Percentiles rank a stretch among this genome's conserved stretches.
These are phyloP conservation scores for Irpex sp. DNA, from an alignment of 1,284 basidiomycete species.

Conservation along the genomic window DNA sequence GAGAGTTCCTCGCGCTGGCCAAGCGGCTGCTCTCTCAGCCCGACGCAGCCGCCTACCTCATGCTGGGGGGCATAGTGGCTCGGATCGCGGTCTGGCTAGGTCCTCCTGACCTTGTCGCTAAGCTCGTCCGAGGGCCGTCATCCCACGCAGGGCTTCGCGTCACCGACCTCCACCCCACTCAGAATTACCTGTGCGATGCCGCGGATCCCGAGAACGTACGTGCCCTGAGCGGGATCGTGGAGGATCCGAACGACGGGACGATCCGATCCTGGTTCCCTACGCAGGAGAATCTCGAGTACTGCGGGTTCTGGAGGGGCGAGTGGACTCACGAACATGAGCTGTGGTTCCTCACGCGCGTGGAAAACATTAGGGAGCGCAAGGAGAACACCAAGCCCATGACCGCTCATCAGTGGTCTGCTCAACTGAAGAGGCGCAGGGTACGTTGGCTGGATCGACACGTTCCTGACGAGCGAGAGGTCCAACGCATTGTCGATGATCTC, in stretches of 20 bases:
- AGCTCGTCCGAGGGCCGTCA: neutral
- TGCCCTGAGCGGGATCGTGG: neutral
- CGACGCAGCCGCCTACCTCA: neutral
- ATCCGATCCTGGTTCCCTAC: neutral
- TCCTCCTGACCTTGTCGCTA: neutral
- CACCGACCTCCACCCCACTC: neutral
- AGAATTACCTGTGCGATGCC: neutral
- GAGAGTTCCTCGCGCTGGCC: neutral
- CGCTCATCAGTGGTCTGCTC: too few species aligned
- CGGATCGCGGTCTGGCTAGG: neutral
- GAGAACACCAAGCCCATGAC: too few species aligned
- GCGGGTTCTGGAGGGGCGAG: neutral
- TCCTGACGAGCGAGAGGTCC: too few species aligned
- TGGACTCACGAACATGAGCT: neutral
- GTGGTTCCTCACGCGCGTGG: neutral
- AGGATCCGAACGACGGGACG: neutral
- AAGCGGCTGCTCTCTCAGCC: neutral
- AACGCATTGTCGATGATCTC: too few species aligned
- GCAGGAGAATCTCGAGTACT: neutral
- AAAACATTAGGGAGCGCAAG: neutral
- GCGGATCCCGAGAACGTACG: neutral
- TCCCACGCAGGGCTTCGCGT: neutral
- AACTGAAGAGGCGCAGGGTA: too few species aligned
- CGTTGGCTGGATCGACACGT: too few species aligned
- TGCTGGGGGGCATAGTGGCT: neutral